Conservation (phyloP, 2,329 filamentous ascomycete species). For the Phialophora expanda region DNA sequence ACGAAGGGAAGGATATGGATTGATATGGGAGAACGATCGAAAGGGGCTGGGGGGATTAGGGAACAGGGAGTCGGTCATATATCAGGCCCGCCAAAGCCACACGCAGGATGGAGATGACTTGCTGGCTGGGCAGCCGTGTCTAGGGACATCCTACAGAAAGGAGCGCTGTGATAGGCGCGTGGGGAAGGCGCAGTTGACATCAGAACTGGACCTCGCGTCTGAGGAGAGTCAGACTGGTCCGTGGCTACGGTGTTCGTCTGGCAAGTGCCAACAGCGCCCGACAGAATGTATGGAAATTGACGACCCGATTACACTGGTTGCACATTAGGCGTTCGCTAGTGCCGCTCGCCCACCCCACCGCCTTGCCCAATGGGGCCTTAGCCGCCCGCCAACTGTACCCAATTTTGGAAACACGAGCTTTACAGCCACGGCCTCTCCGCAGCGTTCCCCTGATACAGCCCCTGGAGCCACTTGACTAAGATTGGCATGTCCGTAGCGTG, state of each 20-base stretch:
- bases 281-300: conserved; percentile 13
- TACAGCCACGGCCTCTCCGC: conserved; percentile 25
- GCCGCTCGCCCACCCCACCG: conserved; percentile 2
- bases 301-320: conserved; percentile 24
- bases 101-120: neutral
- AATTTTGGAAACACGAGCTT: conserved; percentile 28
- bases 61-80: conserved; percentile 15
- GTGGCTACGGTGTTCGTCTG: conserved; percentile 12
- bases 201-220: conserved; percentile 7
- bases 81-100: conserved; percentile 17
- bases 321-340: conserved; percentile 21
- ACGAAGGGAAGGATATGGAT: conserved; percentile 22
- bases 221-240: conserved; percentile 17
- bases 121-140: conserved; percentile 2
- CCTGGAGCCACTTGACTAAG: conserved; percentile 25
- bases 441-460: conserved; percentile 35
- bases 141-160: neutral
- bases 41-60: conserved; percentile 15
- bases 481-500: conserved; percentile 36
- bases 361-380: conserved; percentile 11
- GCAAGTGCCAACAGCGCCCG: neutral
- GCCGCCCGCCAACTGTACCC: conserved; percentile 1
- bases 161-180: conserved; percentile 25
- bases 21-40: conserved; percentile 22
- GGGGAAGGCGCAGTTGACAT: conserved; percentile 27